Conservation (phyloP, 1,284 basidiomycete genomes). For the Cutaneotrichosporon mucoides region DNA sequence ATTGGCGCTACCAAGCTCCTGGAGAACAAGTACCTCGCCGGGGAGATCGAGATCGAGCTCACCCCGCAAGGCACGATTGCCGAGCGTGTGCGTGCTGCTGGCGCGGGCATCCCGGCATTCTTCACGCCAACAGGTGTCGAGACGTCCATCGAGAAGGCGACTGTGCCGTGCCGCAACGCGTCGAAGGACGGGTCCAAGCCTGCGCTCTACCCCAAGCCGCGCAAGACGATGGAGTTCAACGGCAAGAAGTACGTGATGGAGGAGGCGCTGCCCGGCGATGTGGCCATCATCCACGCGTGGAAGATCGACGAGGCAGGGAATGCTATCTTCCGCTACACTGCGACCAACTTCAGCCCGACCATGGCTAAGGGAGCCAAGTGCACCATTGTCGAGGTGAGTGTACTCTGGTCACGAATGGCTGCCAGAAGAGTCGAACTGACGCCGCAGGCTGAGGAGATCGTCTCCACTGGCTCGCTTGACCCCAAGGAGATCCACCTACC, state of each 20-base stretch:
- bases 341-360: conserved; percentile 76
- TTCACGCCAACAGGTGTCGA: conserved; percentile 85
- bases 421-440: not conserved
- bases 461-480: conserved; percentile 72
- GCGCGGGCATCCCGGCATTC: conserved; percentile 90
- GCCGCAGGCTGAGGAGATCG: conserved; percentile 81
- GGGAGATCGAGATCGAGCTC: conserved; percentile 75
- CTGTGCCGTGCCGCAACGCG: conserved; percentile 68
- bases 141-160: conserved; percentile 64
- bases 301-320: conserved; percentile 84
- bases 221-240: conserved; percentile 71
- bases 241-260: conserved; percentile 80
- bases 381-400: conserved; percentile 68
- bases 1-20: conserved; percentile 58
- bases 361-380: conserved; percentile 84
- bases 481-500: conserved; percentile 79
- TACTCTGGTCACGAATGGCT: too few species aligned
- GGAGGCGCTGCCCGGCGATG: conserved; percentile 73
- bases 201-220: conserved; percentile 52
- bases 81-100: conserved; percentile 83
- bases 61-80: conserved; percentile 65
- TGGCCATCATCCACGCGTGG: conserved; percentile 85
- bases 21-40: conserved; percentile 63
- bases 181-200: conserved; percentile 5
- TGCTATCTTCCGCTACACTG: conserved; percentile 73